Base-by-base conservation (phyloP, 345 rosid species). In the Hibiscus trionum region DNA sequence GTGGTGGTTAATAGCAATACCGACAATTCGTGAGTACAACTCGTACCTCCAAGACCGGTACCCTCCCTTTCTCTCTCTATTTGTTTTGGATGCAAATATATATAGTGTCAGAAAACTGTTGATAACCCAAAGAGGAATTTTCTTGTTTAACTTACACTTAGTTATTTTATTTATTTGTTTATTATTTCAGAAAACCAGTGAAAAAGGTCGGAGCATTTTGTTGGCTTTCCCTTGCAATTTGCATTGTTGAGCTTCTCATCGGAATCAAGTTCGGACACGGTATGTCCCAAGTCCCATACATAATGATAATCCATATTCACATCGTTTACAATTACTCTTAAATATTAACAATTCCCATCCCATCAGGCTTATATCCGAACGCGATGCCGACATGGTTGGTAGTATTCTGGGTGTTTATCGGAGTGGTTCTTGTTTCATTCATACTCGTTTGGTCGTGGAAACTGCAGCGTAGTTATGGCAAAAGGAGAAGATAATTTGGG, bases 1-100 rank as follows among this genome's bases (percentile, higher is more conserved):
- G 77, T 95, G 97, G 99, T 92, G 99, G 97, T 81, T 95, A 60
- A 95, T 95, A 78, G 99, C 97, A 4, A 90, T 92, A 76, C 99
- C 99, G 7, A 95, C 97, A 53, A 92, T 88, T 37, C 91, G 99
- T 6, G 99, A 95, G 74, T 95, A 95, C 82, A 95, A 95, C 75
- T 86, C 99, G 9, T 95, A 95, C 73, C 97, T 95, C 73, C 97
- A 92, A 79, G 96, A 95, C 82, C 67, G 88, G 99, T 94, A 86
- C 66, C 4, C 49, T 66, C 65, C 0, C 61, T 1, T 11, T 35
- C 14, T 75, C 59, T 61, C 73, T 42, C 46, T 11, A 19, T 67
- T 26, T 68, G 21, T 66, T 49, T 62, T 19, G 27, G 50, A 11
- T 37, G 56, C 19, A 56, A 12, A 31, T 31, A 31, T 21, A 21